Base-by-base conservation (phyloP, 2,329 filamentous ascomycete species). In the Verticillium nonalfalfae region DNA sequence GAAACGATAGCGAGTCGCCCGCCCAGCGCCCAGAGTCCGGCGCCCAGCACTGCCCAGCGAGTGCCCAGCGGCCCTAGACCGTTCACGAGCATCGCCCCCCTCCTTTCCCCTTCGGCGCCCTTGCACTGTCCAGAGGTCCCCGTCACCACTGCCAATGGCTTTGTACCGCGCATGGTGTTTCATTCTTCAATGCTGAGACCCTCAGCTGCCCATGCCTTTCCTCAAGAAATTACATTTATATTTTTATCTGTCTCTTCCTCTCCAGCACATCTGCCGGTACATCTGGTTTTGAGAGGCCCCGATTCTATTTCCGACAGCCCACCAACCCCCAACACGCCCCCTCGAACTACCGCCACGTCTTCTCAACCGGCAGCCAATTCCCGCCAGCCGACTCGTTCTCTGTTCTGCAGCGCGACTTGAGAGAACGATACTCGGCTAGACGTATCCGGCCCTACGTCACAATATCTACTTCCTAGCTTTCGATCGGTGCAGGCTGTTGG, bases 141-240 rank as follows among this genome's bases (percentile, higher is more conserved):
- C 18, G 18, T 52, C 45, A 52, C 45, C 45, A 26, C 11, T 18
- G 45, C 45, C 45, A 52, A 52, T 52, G 45, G 45, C 45, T 26
- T 39, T 33, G 15, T 39, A 33, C 57, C 50, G 57, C 39, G 50
- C 57, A 58, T 58, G 57, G 38, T 58, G 57, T 58, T 58, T 58
- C 57, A 58, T 14, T 58, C 57, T 21, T 39, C 4, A 26, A 10
- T 52, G 45, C 45, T 52, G 45, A 52, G 45, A 52, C 45, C 21
- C 35, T 57, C 55, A 38, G 33, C 55, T 26, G 13, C 21, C 31
- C 55, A 33, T 35, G n/a, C 18, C 6, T 9, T 2, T 21, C 33
- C 11, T 57, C 15, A 4, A 35, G 55, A 11, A 18, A 26, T 35
- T 13, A 33, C 26, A 31, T 33, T 38, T 18, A 57, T 35, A 57